Percentiles rank a stretch among this genome's conserved stretches.
Evolutionary conservation across 2,329 filamentous ascomycete species (phyloP).

Genomic region (Alternaria ventricosa): DNA sequence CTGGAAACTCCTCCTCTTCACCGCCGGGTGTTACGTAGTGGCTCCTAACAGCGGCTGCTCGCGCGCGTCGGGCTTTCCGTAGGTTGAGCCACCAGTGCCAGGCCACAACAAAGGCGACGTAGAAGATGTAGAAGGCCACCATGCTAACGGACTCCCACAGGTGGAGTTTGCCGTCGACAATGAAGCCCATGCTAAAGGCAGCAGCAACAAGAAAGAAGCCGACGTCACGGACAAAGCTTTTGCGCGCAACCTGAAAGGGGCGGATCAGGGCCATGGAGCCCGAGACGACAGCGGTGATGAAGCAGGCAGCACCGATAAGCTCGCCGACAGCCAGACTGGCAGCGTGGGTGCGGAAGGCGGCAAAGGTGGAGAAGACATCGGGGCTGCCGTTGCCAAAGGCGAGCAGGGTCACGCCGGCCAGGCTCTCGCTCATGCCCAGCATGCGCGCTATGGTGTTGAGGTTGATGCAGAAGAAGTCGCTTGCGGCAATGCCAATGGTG

Average conservation of each 20-base stretch:
- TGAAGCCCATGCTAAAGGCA: slow-evolving; percentile 83
- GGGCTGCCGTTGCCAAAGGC: slow-evolving; percentile 98
- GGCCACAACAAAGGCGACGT: slow-evolving; percentile 83
- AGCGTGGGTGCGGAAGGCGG: slow-evolving; percentile 95
- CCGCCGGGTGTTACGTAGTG: slow-evolving; percentile 70
- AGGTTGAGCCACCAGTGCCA: slow-evolving; percentile 89
- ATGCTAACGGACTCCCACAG: slow-evolving; percentile 90
- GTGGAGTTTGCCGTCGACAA: slow-evolving; percentile 82
- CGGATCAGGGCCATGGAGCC: slow-evolving; percentile 97
- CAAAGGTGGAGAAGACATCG: slow-evolving; percentile 98
- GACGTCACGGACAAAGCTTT: slow-evolving; percentile 90
- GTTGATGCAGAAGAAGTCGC: slow-evolving; percentile 98
- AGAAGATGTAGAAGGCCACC: slow-evolving; percentile 90
- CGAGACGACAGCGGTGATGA: slow-evolving; percentile 95
- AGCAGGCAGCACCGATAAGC: slow-evolving; percentile 90
- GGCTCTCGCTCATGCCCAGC: slow-evolving; percentile 91
- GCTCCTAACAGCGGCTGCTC: slow-evolving; percentile 74
- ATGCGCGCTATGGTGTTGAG: slow-evolving; percentile 89
- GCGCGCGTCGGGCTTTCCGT: slow-evolving; percentile 65
- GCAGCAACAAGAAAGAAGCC: slow-evolving; percentile 90
- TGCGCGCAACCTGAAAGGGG: slow-evolving; percentile 88
- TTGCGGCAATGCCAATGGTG: slow-evolving; percentile 96
- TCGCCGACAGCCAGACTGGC: slow-evolving; percentile 97
- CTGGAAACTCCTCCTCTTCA: slow-evolving; percentile 65
- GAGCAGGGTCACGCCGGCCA: slow-evolving; percentile 94